Percentiles rank a stretch among this genome's conserved stretches.
Conservation (phyloP, 345 rosid genomes). For the Euphorbia lathyris region DNA sequence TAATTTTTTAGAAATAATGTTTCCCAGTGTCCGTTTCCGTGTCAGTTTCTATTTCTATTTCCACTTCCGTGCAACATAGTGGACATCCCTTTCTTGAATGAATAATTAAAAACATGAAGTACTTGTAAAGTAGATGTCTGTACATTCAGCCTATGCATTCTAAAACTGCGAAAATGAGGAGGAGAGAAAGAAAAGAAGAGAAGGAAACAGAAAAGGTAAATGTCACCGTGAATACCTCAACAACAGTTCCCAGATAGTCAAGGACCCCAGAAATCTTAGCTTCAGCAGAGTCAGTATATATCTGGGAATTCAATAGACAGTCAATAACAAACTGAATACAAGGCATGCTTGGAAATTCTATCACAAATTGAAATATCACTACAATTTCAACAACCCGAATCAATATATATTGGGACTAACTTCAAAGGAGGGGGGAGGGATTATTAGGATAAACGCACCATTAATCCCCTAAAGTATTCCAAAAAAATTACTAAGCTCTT, state of each 20-base stretch:
- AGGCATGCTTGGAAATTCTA: not conserved
- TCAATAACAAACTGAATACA: not conserved
- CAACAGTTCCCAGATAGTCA: slow-evolving; percentile 71
- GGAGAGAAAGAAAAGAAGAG: not conserved
- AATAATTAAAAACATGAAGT: not conserved
- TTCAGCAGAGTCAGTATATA: slow-evolving; percentile 85
- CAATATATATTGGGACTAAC: not conserved
- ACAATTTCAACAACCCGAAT: not conserved
- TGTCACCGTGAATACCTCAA: slow-evolving; percentile 56
- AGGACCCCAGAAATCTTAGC: slow-evolving; percentile 91
- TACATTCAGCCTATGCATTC: not conserved
- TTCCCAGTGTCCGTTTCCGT: too few relatives aligned
- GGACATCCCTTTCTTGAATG: not conserved
- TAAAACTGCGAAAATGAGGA: not conserved
- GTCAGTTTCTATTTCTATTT: too few relatives aligned
- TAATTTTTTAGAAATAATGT: too few relatives aligned
- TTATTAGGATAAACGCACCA: too few relatives aligned
- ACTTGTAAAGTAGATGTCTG: not conserved
- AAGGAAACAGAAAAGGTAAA: not conserved
- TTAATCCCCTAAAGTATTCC: too few relatives aligned
- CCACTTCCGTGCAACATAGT: too few relatives aligned
- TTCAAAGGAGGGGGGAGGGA: not conserved
- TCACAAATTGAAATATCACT: not conserved
- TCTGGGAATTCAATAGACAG: slow-evolving; percentile 41
- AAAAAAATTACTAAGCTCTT: too few relatives aligned